Evolutionary conservation across 345 rosid species (phyloP).

Genomic region (Hibiscus syriacus): DNA sequence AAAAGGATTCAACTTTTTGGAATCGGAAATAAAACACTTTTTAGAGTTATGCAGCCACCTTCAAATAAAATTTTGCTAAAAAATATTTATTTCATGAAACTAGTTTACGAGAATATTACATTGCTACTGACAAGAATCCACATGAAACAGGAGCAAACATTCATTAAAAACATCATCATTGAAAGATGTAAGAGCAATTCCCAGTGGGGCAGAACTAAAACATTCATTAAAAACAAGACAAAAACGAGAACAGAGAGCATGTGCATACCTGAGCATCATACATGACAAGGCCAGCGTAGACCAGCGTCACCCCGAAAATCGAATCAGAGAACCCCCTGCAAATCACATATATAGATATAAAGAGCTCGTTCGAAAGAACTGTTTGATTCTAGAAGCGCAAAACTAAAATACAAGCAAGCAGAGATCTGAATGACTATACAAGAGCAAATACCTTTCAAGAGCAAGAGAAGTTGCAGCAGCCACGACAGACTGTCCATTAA

Average conservation of each 20-base stretch:
- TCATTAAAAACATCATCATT: background rate
- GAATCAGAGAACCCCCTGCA: constrained; percentile 85
- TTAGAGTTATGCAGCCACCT: background rate
- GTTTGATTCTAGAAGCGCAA: background rate
- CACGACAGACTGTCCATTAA: constrained; percentile 72
- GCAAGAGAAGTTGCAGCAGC: constrained; percentile 81
- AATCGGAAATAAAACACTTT: background rate
- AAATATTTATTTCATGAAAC: background rate
- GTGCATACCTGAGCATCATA: constrained; percentile 74
- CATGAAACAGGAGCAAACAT: background rate
- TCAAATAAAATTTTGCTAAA: background rate
- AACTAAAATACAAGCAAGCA: background rate
- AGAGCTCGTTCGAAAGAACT: background rate
- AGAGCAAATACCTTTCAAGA: constrained; percentile 63
- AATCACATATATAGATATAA: background rate
- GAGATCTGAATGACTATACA: no score
- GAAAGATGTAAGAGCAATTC: background rate
- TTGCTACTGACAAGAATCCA: background rate
- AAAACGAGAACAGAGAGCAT: background rate
- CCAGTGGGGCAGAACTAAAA: background rate
- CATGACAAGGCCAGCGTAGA: constrained; percentile 84
- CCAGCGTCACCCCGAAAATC: constrained; percentile 61
- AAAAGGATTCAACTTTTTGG: background rate
- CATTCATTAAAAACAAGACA: background rate
- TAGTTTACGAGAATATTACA: background rate